phyloP scores from a whole-genome alignment of 805 yeast species.

The Debaryomyces hansenii region DNA sequence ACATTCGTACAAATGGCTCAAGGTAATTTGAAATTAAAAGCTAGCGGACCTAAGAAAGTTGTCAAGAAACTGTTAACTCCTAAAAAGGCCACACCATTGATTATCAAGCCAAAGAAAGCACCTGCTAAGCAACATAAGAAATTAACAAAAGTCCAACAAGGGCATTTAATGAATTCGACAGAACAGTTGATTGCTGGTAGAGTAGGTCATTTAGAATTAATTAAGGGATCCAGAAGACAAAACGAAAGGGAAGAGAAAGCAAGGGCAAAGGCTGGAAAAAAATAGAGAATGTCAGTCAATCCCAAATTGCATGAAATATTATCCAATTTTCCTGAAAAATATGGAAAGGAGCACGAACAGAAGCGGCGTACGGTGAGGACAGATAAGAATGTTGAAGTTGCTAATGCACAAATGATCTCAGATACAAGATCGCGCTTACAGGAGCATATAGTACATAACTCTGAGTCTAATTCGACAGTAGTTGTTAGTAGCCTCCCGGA shows the following conservation, averaged over 20 bases:
- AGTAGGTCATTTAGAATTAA: conserved; percentile 90
- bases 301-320: conserved; percentile 12
- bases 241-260: conserved; percentile 60
- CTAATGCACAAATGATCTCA: background rate
- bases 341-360: background rate
- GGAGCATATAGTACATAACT: background rate
- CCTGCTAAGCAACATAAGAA: conserved; percentile 48
- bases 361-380: background rate
- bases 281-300: background rate
- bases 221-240: conserved; percentile 88
- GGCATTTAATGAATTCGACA: conserved; percentile 59
- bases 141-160: conserved; percentile 56
- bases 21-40: conserved; percentile 61
- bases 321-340: conserved; percentile 11
- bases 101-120: conserved; percentile 65
- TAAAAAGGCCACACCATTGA: conserved; percentile 70
- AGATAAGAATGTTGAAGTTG: conserved; percentile 1
- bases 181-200: conserved; percentile 84
- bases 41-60: conserved; percentile 50
- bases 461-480: background rate
- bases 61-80: conserved; percentile 67
- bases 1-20: conserved; percentile 56
- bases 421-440: background rate
- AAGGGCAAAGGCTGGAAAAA: conserved; percentile 21
- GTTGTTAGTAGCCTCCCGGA: conserved; percentile 16